A percentile compares a stretch with the other conserved stretches of the same genome.
These are phyloP conservation scores for Debaryomyces udenii DNA, from an alignment of 1,139 yeast species.

Conservation along the genomic window DNA sequence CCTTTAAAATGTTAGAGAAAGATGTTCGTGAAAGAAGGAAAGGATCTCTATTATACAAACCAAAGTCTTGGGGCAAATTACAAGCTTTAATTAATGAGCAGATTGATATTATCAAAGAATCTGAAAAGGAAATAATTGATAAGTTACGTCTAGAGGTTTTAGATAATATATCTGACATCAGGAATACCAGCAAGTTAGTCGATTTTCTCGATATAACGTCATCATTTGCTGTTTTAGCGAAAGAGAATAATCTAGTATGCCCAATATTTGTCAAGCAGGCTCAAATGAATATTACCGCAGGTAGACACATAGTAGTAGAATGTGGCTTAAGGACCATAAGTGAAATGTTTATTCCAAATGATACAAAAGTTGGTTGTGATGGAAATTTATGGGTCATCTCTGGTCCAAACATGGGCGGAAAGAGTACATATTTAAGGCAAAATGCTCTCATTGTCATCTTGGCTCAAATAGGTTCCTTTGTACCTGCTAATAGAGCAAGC, in stretches of 20 bases:
- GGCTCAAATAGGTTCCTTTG: constrained; percentile 89
- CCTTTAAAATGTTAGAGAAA: constrained; percentile 17
- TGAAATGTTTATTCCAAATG: constrained; percentile 65
- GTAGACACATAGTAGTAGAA: constrained; percentile 91
- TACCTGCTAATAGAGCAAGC: constrained; percentile 75
- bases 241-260: constrained; percentile 62
- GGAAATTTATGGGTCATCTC: constrained; percentile 69
- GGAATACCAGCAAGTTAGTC: constrained; percentile 48
- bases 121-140: constrained; percentile 51
- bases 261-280: constrained; percentile 62
- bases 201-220: constrained; percentile 75
- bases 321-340: constrained; percentile 59
- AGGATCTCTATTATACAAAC: constrained; percentile 32
- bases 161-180: constrained; percentile 39
- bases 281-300: constrained; percentile 53
- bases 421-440: constrained; percentile 86
- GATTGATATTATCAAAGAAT: constrained; percentile 29
- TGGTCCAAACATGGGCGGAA: constrained; percentile 99
- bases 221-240: constrained; percentile 72
- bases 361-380: constrained; percentile 38
- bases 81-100: constrained; percentile 31
- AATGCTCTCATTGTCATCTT: constrained; percentile 81
- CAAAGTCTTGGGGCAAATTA: constrained; percentile 36
- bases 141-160: constrained; percentile 44
- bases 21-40: constrained; percentile 34